Evolutionary conservation across 2,329 filamentous ascomycete genomes (phyloP), one percentile per base, ranked within the genome.

Genomic region (Dactylellina sp.): DNA sequence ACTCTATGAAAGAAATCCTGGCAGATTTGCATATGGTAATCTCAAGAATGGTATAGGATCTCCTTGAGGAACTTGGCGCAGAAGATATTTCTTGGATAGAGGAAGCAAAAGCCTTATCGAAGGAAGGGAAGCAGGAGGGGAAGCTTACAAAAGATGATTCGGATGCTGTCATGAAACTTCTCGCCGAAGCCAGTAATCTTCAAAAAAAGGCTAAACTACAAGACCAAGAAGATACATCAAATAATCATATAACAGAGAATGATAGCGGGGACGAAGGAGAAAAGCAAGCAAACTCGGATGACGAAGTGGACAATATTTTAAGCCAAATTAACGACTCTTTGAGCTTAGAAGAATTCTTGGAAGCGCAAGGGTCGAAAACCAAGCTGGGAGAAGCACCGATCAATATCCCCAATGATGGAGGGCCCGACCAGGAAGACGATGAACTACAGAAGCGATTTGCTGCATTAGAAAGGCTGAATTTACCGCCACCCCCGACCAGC

Each of bases 21-120:
- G 35, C 20, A 39, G 24, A 1, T 18, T 24, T 49, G 42, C 16
- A 32, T 20, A 28, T 24, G 18, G 2, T 12, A 52, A 52, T 16
- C 24, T 25, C 2, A 55, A 32, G 18, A 2, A 5, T 39, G 24
- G 9, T 32, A 16, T 35, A 74, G 70, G 70, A 74, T 7, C 18
- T 74, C 50, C 56, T 74, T 5, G 61, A 52, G 22, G 70, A 74
- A 20, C 52, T 74, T n/a, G 70, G 70, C 5, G 61, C 61, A 2
- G 70, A 57, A 40, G 70, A 74, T 42, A 66, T 61, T 16, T 74
- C 70, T 4, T 74, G 70, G 70, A 61, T 74, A 9, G 61, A 66
- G 14, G 70, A 74, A 39, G 70, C 56, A 18, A 74, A 74, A 20
- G 55, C 70, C 18, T n/a, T 74, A 40, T 55, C 70, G 1, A 37